Conservation (phyloP, 164 flowering plant genomes). For the Cinnamomum chago region DNA sequence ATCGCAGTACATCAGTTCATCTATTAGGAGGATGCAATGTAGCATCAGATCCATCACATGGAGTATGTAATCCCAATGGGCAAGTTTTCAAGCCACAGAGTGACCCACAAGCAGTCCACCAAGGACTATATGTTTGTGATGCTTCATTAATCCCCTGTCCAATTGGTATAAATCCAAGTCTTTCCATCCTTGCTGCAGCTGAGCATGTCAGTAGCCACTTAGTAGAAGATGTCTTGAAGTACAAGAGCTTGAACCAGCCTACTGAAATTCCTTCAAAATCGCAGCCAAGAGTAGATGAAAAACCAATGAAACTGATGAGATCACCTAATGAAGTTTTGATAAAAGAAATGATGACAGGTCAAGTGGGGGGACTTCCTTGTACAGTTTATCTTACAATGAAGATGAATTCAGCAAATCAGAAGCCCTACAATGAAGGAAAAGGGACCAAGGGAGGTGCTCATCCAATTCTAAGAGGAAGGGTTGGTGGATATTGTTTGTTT, state of each 20-base stretch:
- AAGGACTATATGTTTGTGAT: constrained; percentile 29
- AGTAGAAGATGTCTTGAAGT: constrained; percentile 33
- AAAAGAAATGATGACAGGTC: constrained; percentile 45
- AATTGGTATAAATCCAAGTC: constrained; percentile 32
- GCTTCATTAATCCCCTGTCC: constrained; percentile 31
- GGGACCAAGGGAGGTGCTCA: constrained; percentile 14
- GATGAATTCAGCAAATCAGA: constrained; percentile 18
- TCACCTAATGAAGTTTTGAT: constrained; percentile 16
- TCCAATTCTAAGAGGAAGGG: constrained; percentile 31
- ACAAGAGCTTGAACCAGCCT: constrained; percentile 14
- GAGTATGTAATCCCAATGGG: constrained; percentile 51
- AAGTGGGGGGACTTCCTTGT: constrained; percentile 55
- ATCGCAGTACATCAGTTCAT: constrained; percentile 56
- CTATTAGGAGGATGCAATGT: constrained; percentile 61
- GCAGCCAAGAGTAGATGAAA: background rate
- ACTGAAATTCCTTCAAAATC: background rate
- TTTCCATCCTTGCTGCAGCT: constrained; percentile 46
- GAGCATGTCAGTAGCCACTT: constrained; percentile 45
- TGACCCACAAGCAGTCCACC: constrained; percentile 17
- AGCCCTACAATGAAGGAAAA: constrained; percentile 8
- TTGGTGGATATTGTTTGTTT: constrained; percentile 45
- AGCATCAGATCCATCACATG: constrained; percentile 36
- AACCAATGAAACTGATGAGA: background rate
- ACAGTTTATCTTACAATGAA: constrained; percentile 44
- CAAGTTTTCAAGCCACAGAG: constrained; percentile 38